These are phyloP conservation scores for Rhodotorula taiwanensis DNA, from an alignment of 768 basidiomycete species.

Conservation along the genomic window DNA sequence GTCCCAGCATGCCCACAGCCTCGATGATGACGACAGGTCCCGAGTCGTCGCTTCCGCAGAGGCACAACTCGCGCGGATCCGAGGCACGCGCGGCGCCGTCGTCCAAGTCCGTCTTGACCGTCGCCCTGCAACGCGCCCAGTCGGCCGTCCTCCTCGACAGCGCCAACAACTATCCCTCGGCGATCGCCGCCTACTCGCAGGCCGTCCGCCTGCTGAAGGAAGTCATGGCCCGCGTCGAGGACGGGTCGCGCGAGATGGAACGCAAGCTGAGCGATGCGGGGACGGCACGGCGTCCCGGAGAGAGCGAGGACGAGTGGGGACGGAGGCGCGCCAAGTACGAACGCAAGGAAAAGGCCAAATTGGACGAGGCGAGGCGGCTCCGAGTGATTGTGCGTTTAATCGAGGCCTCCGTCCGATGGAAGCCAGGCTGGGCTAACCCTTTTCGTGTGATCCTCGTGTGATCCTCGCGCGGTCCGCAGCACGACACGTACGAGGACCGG, in stretches of 20 bases:
- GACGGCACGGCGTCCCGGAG: constrained; percentile 12
- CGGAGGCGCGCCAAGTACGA: constrained; percentile 49
- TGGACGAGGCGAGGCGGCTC: constrained; percentile 77
- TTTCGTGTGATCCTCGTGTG: too few species aligned
- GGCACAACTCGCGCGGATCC: too few species aligned
- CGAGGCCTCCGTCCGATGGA: not conserved
- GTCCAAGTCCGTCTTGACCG: constrained; percentile 71
- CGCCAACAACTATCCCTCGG: constrained; percentile 79
- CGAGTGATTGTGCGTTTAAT: constrained; percentile 68
- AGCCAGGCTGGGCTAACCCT: too few species aligned
- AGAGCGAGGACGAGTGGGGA: constrained; percentile 24
- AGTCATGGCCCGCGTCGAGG: constrained; percentile 76
- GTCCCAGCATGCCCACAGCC: too few species aligned
- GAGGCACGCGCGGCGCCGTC: not conserved
- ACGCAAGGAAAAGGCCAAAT: constrained; percentile 73
- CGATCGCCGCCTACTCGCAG: constrained; percentile 79
- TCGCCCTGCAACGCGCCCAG: constrained; percentile 76
- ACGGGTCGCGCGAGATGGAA: constrained; percentile 17
- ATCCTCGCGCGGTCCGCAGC: constrained; percentile 50
- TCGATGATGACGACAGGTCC: too few species aligned
- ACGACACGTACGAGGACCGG: constrained; percentile 89
- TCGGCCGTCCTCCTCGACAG: constrained; percentile 83
- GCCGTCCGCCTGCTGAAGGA: constrained; percentile 79
- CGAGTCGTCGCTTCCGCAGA: too few species aligned
- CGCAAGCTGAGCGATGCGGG: not conserved